phyloP scores from a whole-genome alignment of 306 rosid genomes.

The Arachis hypogaea region DNA sequence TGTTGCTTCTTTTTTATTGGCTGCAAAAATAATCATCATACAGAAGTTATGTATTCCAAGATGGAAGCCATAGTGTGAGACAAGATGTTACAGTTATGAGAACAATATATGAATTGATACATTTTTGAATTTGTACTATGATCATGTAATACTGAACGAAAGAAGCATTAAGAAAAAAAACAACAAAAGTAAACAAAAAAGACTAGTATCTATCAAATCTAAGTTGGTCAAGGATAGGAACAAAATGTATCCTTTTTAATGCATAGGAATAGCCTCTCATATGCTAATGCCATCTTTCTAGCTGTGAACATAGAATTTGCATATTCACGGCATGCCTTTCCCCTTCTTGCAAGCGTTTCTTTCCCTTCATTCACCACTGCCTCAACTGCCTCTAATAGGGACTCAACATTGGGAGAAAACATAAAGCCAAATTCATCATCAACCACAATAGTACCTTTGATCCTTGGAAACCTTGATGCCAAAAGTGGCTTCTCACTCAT shows the following conservation, averaged over 20 bases:
- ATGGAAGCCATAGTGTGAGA: no score
- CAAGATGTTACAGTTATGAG: no score
- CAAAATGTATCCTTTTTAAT: constrained; percentile 71
- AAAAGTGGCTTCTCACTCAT: constrained; percentile 83
- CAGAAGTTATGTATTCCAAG: no score
- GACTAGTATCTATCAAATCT: background rate
- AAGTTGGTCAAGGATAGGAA: constrained; percentile 56
- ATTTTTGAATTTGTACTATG: background rate
- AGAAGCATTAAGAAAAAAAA: constrained; percentile 13
- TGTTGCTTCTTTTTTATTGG: no score
- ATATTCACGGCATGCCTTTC: constrained; percentile 69
- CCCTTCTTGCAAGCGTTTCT: constrained; percentile 63
- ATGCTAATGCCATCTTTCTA: constrained; percentile 82
- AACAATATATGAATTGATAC: constrained; percentile 9
- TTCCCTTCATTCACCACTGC: constrained; percentile 69
- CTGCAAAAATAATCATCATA: no score
- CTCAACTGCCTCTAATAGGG: constrained; percentile 68
- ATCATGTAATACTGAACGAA: constrained; percentile 19
- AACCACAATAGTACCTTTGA: constrained; percentile 81
- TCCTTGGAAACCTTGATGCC: constrained; percentile 91
- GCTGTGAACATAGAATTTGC: constrained; percentile 88
- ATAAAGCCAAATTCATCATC: constrained; percentile 76
- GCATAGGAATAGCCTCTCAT: constrained; percentile 85
- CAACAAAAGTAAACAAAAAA: background rate
- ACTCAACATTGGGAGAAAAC: constrained; percentile 91